Base-by-base conservation (phyloP, 768 basidiomycete genomes). In the Pulveroboletus sp. region DNA sequence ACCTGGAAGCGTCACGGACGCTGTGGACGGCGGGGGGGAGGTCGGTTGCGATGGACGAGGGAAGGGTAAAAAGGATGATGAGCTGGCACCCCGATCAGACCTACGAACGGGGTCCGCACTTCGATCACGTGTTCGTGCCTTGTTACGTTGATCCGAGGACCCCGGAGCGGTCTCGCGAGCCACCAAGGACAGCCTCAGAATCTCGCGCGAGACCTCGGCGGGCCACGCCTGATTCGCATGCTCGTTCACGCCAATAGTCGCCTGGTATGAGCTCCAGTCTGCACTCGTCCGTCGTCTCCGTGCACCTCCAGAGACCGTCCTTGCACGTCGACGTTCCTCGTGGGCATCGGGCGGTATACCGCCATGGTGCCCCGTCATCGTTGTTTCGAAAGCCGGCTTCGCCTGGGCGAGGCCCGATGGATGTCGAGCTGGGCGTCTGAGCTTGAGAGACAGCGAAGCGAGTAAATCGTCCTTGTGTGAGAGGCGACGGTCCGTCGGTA, bases 161-260 rank as follows among this genome's bases (percentile, higher is more conserved):
- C 62, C 67, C 66, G 64, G 46, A 43, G 24, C 5, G 15, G 5
- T 3, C 0, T 52, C 52, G 46, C 57, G 42, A 47, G 35, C 11
- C 52, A 83, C 11, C 52, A 83, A 59, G 30, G 80, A 76, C 26
- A 82, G 62, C 33, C 72, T 68, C 35, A 83, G 57, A 48, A 83
- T 77, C 56, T 80, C 77, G 51, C 73, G 75, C 38, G 81, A 78
- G 17, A 83, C 78, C 47, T 77, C 73, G 5, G 79, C 78, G 48
- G 80, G 78, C 83, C 82, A 84, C 48, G 72, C 73, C 27, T 68
- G 72, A 32, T 71, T 71, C 37, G 52, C 52, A 15, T 43, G 47
- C 2, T 63, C 51, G 41, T 52, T 60, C 32, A 69, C 66, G 3
- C 67, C 64, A 12, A 60, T 70, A 9, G 59, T 66, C 32, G 77